Conservation (phyloP, 176 grass and related monocot genomes). For the maize (Zea mays) region Zm-B73-REFERENCE-NAM-5.0 NC_050098.1:126354501-126355000, state of each 20-base stretch:
- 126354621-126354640: conserved; percentile 28
- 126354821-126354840: not conserved
- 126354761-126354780: conserved; percentile 39
- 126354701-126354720: conserved; percentile 82
- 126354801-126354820: conserved; percentile 25
- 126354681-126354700: conserved; percentile 80
- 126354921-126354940: not conserved
- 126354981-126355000: no score
- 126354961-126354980: no score
- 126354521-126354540: conserved; percentile 77
- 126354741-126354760: conserved; percentile 69
- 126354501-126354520: conserved; percentile 84
- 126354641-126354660: conserved; percentile 24
- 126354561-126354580: conserved; percentile 79
- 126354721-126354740: conserved; percentile 74
- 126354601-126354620: conserved; percentile 40
- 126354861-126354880: not conserved
- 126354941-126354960: not conserved
- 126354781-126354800: conserved; percentile 33
- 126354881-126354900: not conserved
- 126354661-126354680: conserved; percentile 73
- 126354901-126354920: not conserved
- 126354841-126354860: not conserved
- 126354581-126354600: conserved; percentile 86
- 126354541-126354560: conserved; percentile 81